Evolutionary conservation across 2,329 filamentous ascomycete genomes (phyloP).

Genomic region (Podosphaera leucotricha): DNA sequence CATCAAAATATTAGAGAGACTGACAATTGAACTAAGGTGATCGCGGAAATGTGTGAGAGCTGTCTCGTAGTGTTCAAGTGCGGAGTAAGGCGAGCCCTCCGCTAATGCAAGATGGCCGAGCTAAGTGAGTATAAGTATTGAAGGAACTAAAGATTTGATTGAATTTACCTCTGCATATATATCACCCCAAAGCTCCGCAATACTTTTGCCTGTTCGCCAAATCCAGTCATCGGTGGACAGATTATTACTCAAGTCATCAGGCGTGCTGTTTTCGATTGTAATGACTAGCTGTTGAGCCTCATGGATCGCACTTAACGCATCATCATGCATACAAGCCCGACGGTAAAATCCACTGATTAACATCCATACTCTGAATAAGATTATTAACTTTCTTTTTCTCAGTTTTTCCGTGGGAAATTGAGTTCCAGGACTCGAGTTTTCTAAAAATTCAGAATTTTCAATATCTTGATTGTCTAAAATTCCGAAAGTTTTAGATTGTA

Average conservation of each 20-base stretch:
- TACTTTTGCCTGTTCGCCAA: slow-evolving; percentile 61
- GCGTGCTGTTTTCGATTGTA: slow-evolving; percentile 41
- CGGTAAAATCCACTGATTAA: slow-evolving; percentile 77
- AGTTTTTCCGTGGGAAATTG: slow-evolving; percentile 30
- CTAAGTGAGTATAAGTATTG: slow-evolving; percentile 14
- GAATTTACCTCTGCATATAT: slow-evolving; percentile 51
- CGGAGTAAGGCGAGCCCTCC: slow-evolving; percentile 30
- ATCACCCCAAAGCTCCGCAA: slow-evolving; percentile 69
- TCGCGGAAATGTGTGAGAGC: slow-evolving; percentile 59
- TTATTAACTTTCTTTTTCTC: slow-evolving; percentile 24
- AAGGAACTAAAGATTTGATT: neutral
- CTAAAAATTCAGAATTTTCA: neutral
- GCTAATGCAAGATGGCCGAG: slow-evolving; percentile 14
- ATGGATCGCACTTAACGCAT: slow-evolving; percentile 53
- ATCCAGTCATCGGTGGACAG: slow-evolving; percentile 37
- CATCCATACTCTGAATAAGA: slow-evolving; percentile 65
- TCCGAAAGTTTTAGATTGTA: neutral
- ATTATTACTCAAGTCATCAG: slow-evolving; percentile 36
- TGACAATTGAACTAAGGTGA: slow-evolving; percentile 59
- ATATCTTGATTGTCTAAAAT: neutral
- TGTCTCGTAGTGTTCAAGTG: slow-evolving; percentile 57
- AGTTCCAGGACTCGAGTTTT: slow-evolving; percentile 8
- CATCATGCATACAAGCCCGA: slow-evolving; percentile 54
- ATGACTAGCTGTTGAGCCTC: slow-evolving; percentile 63
- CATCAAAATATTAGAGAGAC: slow-evolving; percentile 62